phyloP scores from a whole-genome alignment of 306 rosid species.

The Comarum palustre region DNA sequence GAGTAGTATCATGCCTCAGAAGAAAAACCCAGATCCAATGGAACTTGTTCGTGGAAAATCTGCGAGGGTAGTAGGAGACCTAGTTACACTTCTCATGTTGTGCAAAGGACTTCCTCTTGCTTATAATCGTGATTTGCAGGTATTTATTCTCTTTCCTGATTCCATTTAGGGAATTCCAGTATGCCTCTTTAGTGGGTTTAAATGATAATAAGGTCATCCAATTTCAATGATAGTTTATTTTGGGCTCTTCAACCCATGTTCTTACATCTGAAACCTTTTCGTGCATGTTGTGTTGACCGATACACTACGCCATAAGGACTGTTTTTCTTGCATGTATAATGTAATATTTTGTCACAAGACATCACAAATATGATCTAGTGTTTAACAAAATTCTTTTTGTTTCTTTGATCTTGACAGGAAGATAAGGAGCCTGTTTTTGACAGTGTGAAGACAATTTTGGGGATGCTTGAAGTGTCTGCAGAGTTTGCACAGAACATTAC shows the following conservation, averaged over 20 bases:
- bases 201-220: not conserved
- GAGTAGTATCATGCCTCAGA: slow-evolving; percentile 99
- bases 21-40: slow-evolving; percentile 98
- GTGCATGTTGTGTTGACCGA: not conserved
- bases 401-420: slow-evolving; percentile 51
- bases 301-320: not conserved
- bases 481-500: slow-evolving; percentile 84
- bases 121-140: slow-evolving; percentile 98
- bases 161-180: not conserved
- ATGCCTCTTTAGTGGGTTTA: not conserved
- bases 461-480: slow-evolving; percentile 96
- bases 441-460: slow-evolving; percentile 83
- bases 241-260: slow-evolving; percentile 1
- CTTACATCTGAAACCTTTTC: not conserved
- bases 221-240: not conserved
- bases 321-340: not conserved
- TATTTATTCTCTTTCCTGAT: slow-evolving; percentile 20
- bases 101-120: slow-evolving; percentile 99
- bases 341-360: not conserved
- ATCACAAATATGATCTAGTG: slow-evolving; percentile 6
- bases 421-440: slow-evolving; percentile 96
- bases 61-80: slow-evolving; percentile 83
- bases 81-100: slow-evolving; percentile 79
- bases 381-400: not conserved
- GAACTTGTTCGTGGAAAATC: slow-evolving; percentile 98